Conservation (phyloP, 2,329 filamentous ascomycete species). For the Calonectria pteridis region DNA sequence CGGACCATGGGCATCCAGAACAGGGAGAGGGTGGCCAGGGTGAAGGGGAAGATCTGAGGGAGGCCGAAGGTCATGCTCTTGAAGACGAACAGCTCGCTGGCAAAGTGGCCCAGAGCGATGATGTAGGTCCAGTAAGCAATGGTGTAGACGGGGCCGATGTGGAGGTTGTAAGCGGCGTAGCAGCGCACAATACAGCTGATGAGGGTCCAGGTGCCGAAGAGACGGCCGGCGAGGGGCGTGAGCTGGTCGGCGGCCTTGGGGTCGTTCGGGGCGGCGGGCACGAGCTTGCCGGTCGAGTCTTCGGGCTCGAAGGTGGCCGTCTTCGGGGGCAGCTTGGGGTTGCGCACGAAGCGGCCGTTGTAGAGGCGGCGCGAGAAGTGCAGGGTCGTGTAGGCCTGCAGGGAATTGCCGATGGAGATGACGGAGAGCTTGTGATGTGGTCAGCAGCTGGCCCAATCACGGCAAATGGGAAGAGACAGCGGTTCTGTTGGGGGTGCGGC, state of each 20-base stretch:
- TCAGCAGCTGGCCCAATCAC: constrained; percentile 19
- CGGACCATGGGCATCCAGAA: constrained; percentile 77
- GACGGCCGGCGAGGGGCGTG: constrained; percentile 80
- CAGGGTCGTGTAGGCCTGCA: constrained; percentile 86
- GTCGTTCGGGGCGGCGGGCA: constrained; percentile 58
- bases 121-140: constrained; percentile 86
- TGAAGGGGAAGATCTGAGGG: constrained; percentile 68
- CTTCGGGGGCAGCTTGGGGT: constrained; percentile 57
- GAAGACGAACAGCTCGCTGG: constrained; percentile 84
- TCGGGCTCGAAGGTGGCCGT: constrained; percentile 61
- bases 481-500: constrained; percentile 13
- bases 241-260: constrained; percentile 69
- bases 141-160: constrained; percentile 79
- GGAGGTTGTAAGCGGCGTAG: constrained; percentile 87
- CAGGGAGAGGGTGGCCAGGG: constrained; percentile 63
- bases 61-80: constrained; percentile 76
- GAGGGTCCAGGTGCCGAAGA: constrained; percentile 91
- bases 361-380: constrained; percentile 91
- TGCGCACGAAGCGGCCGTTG: constrained; percentile 71
- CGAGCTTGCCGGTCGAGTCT: constrained; percentile 65
- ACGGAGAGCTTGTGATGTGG: constrained; percentile 76
- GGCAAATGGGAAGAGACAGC: not conserved
- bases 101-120: constrained; percentile 82
- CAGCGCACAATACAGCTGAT: constrained; percentile 81
- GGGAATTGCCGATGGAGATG: constrained; percentile 84